Evolutionary conservation across 306 rosid species (phyloP), one percentile per base, ranked within the genome.

Genomic region (Lathyrus tuberosus): DNA sequence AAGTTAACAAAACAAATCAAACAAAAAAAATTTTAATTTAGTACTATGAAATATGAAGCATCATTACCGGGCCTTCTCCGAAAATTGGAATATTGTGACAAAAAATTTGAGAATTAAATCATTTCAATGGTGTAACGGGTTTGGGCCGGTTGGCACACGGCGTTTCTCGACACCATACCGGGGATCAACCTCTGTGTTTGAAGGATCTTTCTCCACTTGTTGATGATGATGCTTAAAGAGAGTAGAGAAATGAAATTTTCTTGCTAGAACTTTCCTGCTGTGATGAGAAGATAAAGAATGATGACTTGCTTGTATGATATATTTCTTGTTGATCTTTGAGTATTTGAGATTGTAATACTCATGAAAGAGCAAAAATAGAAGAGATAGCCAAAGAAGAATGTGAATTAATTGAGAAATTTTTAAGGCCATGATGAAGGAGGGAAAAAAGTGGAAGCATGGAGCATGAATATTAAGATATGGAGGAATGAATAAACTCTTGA

Each of bases 71-170:
- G 20, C 8, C 6, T 20, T 53, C 9, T 5, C 59, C 2, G n/a
- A 52, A 28, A 22, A 53, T 10, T 15, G 0, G 33, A 53, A 6
- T 9, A 24, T 53, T 22, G 11, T 11, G 31, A 52, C 41, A 33
- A 43, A 70, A 52, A 30, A 65, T 68, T 5, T 51, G 62, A 62
- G 60, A 65, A 52, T 48, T 70, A 47, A 43, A 14, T 64, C 69
- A 83, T 70, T 93, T 64, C 68, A 83, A 73, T 93, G 96, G 89
- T 93, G 98, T 76, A 93, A 84, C 13, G 97, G 98, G 53, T 93
- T 93, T 44, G 98, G 98, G 79, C 98, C 98, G 0, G 89, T 90
- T 15, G 98, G 98, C 33, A 93, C 98, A 1, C 88, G 91, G 14
- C 96, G 93, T 77, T 93, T 93, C 79, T 90, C 88, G 12, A 90